Percentiles rank a stretch among this genome's conserved stretches.
Conservation (phyloP, 106 monocot genomes). For the Acanthochlamys bracteata region DNA sequence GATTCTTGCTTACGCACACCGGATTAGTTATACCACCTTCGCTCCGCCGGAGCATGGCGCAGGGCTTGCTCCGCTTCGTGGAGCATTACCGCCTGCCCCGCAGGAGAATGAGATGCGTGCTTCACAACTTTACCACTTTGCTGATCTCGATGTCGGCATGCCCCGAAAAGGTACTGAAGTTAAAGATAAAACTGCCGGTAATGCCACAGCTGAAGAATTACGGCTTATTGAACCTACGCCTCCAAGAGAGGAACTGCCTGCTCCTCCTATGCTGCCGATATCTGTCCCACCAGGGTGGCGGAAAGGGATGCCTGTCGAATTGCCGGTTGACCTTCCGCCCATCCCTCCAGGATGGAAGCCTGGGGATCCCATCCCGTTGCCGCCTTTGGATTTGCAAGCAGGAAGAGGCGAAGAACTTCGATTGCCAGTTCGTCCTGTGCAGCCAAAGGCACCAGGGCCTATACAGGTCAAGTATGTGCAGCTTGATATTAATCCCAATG, state of each 20-base stretch:
- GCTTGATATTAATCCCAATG: constrained; percentile 76
- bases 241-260: constrained; percentile 30
- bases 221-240: constrained; percentile 58
- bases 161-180: constrained; percentile 30
- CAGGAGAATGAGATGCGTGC: constrained; percentile 98
- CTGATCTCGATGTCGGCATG: constrained; percentile 66
- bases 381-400: constrained; percentile 32
- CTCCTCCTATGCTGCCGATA: constrained; percentile 37
- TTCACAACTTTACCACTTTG: constrained; percentile 73
- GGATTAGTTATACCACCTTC: constrained; percentile 97
- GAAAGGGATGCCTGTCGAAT: constrained; percentile 66
- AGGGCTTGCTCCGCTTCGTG: constrained; percentile 68
- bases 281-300: constrained; percentile 53
- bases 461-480: constrained; percentile 80
- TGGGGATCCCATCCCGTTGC: constrained; percentile 70
- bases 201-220: constrained; percentile 10
- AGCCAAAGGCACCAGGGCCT: constrained; percentile 36
- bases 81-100: constrained; percentile 86
- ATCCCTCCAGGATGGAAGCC: constrained; percentile 95
- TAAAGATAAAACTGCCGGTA: constrained; percentile 26
- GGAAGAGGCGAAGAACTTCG: constrained; percentile 30
- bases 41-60: constrained; percentile 92
- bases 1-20: constrained; percentile 66
- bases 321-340: constrained; percentile 52
- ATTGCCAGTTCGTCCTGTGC: constrained; percentile 9